phyloP scores from a whole-genome alignment of 306 rosid species.

The Glycyrrhiza uralensis region DNA sequence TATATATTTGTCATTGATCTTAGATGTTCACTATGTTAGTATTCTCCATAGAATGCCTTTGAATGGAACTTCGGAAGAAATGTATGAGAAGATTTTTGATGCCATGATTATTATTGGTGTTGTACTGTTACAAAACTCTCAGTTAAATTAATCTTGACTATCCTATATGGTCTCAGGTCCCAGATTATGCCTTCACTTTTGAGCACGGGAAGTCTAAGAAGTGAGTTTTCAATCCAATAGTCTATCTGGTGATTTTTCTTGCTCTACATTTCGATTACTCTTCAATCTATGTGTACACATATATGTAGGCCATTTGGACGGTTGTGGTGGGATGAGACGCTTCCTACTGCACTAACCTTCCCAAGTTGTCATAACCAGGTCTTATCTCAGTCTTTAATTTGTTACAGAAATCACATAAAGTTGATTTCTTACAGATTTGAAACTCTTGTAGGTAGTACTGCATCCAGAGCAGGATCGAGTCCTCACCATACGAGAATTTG shows the following conservation, averaged over 20 bases:
- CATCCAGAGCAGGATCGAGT: conserved; percentile 91
- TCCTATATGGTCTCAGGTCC: conserved; percentile 50
- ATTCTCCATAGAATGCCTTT: neutral
- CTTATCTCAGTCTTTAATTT: conserved; percentile 26
- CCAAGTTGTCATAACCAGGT: conserved; percentile 77
- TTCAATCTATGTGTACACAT: neutral
- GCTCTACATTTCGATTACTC: neutral
- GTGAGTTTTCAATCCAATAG: conserved; percentile 33
- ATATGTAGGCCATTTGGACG: conserved; percentile 78
- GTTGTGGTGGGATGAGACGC: conserved; percentile 98
- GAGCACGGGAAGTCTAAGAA: conserved; percentile 82
- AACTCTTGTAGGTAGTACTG: conserved; percentile 49
- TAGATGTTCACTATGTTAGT: neutral
- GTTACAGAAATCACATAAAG: neutral
- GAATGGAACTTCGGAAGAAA: neutral
- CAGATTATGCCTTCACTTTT: conserved; percentile 65
- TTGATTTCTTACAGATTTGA: conserved; percentile 16
- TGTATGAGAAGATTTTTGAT: conserved; percentile 3
- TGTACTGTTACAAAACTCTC: too few relatives aligned
- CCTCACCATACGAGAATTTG: conserved; percentile 73
- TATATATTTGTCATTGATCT: neutral
- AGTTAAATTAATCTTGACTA: neutral
- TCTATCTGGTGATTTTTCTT: neutral
- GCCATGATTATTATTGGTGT: too few relatives aligned
- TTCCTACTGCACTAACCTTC: conserved; percentile 77